Evolutionary conservation across 257 asterid species (phyloP).

Genomic region (Euphrasia confusa): DNA sequence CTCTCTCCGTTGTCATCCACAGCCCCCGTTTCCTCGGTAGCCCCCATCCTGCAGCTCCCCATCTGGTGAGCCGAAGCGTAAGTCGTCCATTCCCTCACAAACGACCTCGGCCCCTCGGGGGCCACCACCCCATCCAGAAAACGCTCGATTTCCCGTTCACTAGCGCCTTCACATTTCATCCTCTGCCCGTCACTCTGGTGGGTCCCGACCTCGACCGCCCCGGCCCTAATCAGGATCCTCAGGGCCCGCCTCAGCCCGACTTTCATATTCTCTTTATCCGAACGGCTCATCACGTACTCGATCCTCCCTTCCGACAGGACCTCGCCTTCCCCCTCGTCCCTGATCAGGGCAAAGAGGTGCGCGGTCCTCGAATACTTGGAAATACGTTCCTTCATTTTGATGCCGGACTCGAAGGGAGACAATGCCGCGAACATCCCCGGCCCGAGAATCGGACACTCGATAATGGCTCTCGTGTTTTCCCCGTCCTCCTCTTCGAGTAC

Average conservation of each 20-base stretch:
- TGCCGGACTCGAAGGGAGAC: conserved; percentile 64
- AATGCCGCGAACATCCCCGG: conserved; percentile 69
- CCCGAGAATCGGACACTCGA: conserved; percentile 56
- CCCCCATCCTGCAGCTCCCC: conserved; percentile 92
- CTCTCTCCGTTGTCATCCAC: conserved; percentile 87
- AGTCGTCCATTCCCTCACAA: conserved; percentile 51
- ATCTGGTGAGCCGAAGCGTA: conserved; percentile 86
- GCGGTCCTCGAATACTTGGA: conserved; percentile 61
- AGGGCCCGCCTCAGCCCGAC: conserved; percentile 44
- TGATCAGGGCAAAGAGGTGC: conserved; percentile 58
- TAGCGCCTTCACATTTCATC: conserved; percentile 42
- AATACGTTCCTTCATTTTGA: conserved; percentile 35
- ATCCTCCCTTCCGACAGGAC: conserved; percentile 48
- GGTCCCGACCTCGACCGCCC: conserved; percentile 83
- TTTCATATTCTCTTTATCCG: conserved; percentile 55
- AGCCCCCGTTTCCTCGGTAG: conserved; percentile 43
- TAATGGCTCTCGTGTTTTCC: conserved; percentile 38
- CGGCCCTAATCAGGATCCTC: conserved; percentile 66
- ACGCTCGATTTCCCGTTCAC: conserved; percentile 41
- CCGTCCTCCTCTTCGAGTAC: conserved; percentile 28
- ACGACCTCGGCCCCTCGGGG: conserved; percentile 52
- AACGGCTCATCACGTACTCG: conserved; percentile 27
- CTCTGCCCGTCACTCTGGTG: conserved; percentile 67
- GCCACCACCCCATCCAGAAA: conserved; percentile 55
- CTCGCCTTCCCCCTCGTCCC: conserved; percentile 54